These are phyloP conservation scores for Apiospora rasikravindrae DNA, from an alignment of 2,329 filamentous ascomycete species.

Conservation along the genomic window DNA sequence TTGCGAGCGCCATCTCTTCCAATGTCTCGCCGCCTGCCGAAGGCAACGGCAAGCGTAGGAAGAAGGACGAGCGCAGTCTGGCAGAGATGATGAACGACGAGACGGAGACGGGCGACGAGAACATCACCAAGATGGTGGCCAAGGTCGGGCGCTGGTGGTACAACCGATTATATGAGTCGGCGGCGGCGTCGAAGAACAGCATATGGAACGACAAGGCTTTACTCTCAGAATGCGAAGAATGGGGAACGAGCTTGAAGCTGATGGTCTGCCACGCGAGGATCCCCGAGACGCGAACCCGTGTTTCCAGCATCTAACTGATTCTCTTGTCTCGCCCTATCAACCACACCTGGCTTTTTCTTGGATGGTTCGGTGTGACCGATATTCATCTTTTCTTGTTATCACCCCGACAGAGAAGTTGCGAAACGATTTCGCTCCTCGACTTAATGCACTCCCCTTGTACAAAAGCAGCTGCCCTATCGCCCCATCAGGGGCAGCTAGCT, in stretches of 20 bases:
- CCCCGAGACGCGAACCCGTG: constrained; percentile 58
- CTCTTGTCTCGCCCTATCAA: not conserved
- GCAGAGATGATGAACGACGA: constrained; percentile 77
- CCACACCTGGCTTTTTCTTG: constrained; percentile 10
- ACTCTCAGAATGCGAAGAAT: constrained; percentile 83
- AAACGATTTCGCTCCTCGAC: not conserved
- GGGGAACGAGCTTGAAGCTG: constrained; percentile 85
- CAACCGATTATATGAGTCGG: constrained; percentile 84
- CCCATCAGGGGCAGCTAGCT: not conserved
- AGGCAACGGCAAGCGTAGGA: constrained; percentile 39
- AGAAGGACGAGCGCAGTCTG: constrained; percentile 59
- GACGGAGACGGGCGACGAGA: constrained; percentile 75
- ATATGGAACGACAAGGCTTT: constrained; percentile 82
- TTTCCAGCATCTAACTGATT: constrained; percentile 51
- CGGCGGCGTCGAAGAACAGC: constrained; percentile 59
- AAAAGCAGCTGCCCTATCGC: not conserved
- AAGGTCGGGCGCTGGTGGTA: constrained; percentile 98
- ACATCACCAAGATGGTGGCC: constrained; percentile 90
- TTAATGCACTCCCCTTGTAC: not conserved
- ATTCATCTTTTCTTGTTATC: constrained; percentile 19
- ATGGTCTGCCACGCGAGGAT: constrained; percentile 91
- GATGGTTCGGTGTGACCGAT: not conserved
- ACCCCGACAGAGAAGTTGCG: not conserved
- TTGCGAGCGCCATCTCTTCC: constrained; percentile 58
- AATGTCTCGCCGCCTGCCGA: constrained; percentile 23